Percentiles rank a stretch among this genome's conserved stretches.
Evolutionary conservation across 306 rosid species (phyloP).

Genomic region (Cyclanthera cordifolia): DNA sequence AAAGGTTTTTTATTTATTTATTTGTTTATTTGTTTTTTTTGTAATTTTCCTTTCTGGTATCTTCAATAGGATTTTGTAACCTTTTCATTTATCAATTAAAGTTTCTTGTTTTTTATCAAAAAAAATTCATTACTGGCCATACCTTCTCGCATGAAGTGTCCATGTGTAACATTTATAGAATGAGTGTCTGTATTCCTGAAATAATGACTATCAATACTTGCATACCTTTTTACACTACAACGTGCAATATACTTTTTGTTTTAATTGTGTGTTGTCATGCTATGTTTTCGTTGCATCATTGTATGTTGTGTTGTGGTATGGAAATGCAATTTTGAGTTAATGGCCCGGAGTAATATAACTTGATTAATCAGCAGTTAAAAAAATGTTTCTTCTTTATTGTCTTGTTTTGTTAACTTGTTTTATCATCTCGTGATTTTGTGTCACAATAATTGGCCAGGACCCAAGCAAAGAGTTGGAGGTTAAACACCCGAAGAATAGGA

Average conservation of each 20-base stretch:
- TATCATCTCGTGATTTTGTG: slow-evolving; percentile 12
- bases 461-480: slow-evolving; percentile 34
- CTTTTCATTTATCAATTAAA: no score
- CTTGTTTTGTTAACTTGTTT: neutral
- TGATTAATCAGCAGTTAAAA: neutral
- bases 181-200: neutral
- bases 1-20: no score
- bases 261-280: neutral
- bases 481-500: slow-evolving; percentile 23
- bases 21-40: no score
- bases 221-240: neutral
- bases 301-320: no score
- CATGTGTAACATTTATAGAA: neutral
- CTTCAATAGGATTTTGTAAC: no score
- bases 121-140: no score
- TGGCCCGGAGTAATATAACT: neutral
- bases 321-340: neutral
- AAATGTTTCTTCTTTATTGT: neutral
- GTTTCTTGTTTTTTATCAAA: no score
- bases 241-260: neutral
- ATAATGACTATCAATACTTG: no score
- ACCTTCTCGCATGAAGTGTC: neutral
- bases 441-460: slow-evolving; percentile 46
- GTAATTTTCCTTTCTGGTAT: no score
- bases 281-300: no score